Evolutionary conservation across 768 basidiomycete genomes (phyloP), one percentile per base, ranked within the genome.

Genomic region (Lactarius quietus): DNA sequence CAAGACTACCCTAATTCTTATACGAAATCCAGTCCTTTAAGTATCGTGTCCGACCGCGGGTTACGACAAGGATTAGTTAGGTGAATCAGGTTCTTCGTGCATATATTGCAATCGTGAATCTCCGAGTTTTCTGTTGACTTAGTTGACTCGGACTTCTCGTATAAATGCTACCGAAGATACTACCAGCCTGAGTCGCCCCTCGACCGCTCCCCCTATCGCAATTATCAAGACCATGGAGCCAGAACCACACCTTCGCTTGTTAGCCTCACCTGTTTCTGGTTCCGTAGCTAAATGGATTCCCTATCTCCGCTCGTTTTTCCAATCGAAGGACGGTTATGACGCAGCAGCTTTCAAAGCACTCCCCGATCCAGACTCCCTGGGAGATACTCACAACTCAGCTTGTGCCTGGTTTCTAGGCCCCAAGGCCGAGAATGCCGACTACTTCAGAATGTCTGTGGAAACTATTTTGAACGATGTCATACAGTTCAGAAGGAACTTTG

Each of bases 361-460:
- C 12, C 33, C 41, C 20, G 5, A 29, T 59, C 48, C 63, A 4
- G 67, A 52, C 6, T 69, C 69, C 1, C 31, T 58, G 18, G 57
- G 28, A 38, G 55, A 68, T 14, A 26, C 48, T 23, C 71, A 72
- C 58, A 62, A 75, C 20, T 69, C 73, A 28, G 70, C 79, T 20
- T 72, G 74, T 14, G 73, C 79, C 18, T 78, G 75, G 72, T 80
- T 80, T 62, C 68, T 80, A 18, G 79, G 79, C 3, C 78, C 79
- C 15, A 73, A 73, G 53, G 78, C 73, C 8, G 79, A 80, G 70
- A 80, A 80, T 64, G 62, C 56, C 12, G 73, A 73, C 12, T 55
- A 73, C 35, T 68, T 79, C 39, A 70, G 69, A 45, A 59, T 63
- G 6, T 59, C 69, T 15, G 76, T 80, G 59, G 63, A 70, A 17